Conservation (phyloP, 2,329 filamentous ascomycete species). For the Colletotrichum simmondsii region DNA sequence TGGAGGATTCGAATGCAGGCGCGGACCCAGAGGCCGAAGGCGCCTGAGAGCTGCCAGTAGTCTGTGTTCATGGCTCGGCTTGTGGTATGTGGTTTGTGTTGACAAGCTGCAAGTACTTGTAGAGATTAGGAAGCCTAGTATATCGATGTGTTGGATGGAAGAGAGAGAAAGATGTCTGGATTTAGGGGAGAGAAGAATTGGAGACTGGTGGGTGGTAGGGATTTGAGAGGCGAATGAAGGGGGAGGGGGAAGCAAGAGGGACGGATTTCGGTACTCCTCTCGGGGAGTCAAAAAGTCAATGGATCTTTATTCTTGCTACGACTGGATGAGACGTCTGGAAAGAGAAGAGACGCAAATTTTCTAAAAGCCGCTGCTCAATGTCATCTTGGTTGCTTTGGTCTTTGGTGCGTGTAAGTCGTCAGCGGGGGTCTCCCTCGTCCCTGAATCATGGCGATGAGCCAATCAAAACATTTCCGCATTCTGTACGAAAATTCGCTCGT, state of each 20-base stretch:
- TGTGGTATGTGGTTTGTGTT: background rate
- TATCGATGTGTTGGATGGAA: background rate
- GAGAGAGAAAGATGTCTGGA: background rate
- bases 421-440: background rate
- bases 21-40: slow-evolving; percentile 22
- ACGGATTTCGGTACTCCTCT: background rate
- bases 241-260: background rate
- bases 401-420: slow-evolving; percentile 23
- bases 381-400: too few species aligned
- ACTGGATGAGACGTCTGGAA: too few species aligned
- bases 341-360: background rate
- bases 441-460: background rate
- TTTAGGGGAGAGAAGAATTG: background rate
- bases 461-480: slow-evolving; percentile 14
- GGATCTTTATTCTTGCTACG: too few species aligned
- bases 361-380: background rate
- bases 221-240: background rate
- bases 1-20: slow-evolving; percentile 24
- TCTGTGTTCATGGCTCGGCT: slow-evolving; percentile 10
- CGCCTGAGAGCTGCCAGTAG: slow-evolving; percentile 27
- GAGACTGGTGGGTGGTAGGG: background rate
- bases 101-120: too few species aligned
- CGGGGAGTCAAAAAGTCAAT: too few species aligned
- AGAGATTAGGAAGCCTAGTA: background rate
- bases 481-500: slow-evolving; percentile 5